Evolutionary conservation across 257 asterid genomes (phyloP), one percentile per base, ranked within the genome.

Genomic region (Solanum gracilifrons): DNA sequence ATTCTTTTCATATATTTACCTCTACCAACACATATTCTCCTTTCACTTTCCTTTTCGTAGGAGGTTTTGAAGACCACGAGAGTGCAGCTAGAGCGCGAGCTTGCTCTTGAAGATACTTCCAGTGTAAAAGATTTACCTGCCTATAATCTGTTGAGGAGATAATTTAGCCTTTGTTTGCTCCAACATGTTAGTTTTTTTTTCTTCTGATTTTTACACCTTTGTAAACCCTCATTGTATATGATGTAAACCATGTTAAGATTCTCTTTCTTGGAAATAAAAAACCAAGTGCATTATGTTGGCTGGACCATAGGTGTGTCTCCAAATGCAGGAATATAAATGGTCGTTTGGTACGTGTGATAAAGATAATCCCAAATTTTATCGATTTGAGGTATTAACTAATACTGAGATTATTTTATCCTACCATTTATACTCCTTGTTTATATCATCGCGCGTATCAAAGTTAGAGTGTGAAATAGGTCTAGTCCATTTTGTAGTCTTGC

Each of bases 61-160:
- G 99, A 95, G 84, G 98, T 97, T 90, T 93, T 96, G 35, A 95
- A 94, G 91, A 93, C 94, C 21, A 93, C 98, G 15, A 93, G 98
- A 91, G 86, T 91, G 36, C 99, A 96, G 88, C 92, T 96, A 58
- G 99, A 96, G 90, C 98, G 98, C 9, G 98, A 96, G 92, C 90
- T 96, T 87, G 91, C 92, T 3, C 90, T 96, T 87, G 99, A 94
- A 88, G 99, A 96, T 72, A 89, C 92, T 69, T 80, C 92, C 29
- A 85, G 91, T 37, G 90, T 96, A 85, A 91, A 91, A 90, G 99
- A 95, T 87, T 90, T 96, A 88, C 99, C 98, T 16, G 94, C 98
- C 41, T 96, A 91, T 88, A 94, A 93, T 87, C 89, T 96, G 75
- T 87, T 95, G 89, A 89, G 89, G 89, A 88, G 92, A 92, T 90